Percentiles rank a stretch among this genome's conserved stretches.
phyloP scores from a whole-genome alignment of 1,139 yeast species.

The Candida freyschussii region DNA sequence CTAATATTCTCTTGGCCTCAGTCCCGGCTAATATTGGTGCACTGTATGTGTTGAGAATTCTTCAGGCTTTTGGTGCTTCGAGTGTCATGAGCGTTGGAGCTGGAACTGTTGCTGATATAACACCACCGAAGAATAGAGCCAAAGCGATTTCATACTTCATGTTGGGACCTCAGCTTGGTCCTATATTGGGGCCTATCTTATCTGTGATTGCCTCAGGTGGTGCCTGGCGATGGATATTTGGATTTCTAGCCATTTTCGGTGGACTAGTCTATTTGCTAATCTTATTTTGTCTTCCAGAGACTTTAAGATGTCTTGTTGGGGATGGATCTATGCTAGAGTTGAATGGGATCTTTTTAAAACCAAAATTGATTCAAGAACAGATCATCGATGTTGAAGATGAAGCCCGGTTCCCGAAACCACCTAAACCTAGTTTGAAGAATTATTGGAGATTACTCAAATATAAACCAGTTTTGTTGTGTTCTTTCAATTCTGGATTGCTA shows the following conservation, averaged over 20 bases:
- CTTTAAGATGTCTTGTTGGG: slow-evolving; percentile 51
- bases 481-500: slow-evolving; percentile 45
- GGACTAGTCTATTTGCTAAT: slow-evolving; percentile 36
- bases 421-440: slow-evolving; percentile 39
- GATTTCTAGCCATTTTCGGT: slow-evolving; percentile 44
- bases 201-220: slow-evolving; percentile 28
- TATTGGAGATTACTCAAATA: slow-evolving; percentile 37
- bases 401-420: slow-evolving; percentile 39
- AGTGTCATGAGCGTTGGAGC: slow-evolving; percentile 52
- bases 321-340: slow-evolving; percentile 34
- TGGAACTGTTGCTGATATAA: slow-evolving; percentile 50
- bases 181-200: slow-evolving; percentile 50
- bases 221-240: slow-evolving; percentile 56
- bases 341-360: slow-evolving; percentile 28
- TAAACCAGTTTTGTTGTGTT: slow-evolving; percentile 44
- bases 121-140: slow-evolving; percentile 44
- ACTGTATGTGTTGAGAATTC: slow-evolving; percentile 39
- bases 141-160: slow-evolving; percentile 49
- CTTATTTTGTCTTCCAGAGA: slow-evolving; percentile 46
- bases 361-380: slow-evolving; percentile 30
- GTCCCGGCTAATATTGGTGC: slow-evolving; percentile 45
- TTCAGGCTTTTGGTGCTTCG: slow-evolving; percentile 55
- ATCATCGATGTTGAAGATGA: slow-evolving; percentile 21
- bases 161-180: slow-evolving; percentile 60
- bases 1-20: slow-evolving; percentile 44